Base-by-base conservation (phyloP, 129 eudicot species). In the Smallanthus sonchifolius region DNA sequence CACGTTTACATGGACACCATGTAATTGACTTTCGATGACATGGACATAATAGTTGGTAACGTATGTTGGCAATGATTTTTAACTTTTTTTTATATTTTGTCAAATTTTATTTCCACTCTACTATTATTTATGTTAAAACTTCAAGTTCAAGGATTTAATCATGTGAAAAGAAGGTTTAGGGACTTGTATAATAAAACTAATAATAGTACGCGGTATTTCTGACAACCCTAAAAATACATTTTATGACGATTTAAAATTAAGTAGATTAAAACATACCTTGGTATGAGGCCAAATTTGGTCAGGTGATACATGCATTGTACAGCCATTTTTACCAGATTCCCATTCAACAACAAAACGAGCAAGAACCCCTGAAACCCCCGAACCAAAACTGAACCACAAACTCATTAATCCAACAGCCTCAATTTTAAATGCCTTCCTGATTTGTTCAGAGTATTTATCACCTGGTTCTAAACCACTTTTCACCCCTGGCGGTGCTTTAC, bases 211-310 rank as follows among this genome's bases (percentile, higher is more conserved):
- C 24, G 2, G 37, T 3, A 28, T 57, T 20, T 30, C 38, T 57
- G 37, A 28, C 16, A 30, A 24, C 36, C 65, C 32, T 20, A 20
- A 55, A 55, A 55, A 19, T 55, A 2, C 11, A 52, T 15, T 52
- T 6, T n/a, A 16, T 17, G 5, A 20, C 17, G 24, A 2, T 56
- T 56, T 2, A 20, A 56, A 10, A 24, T 14, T 51, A n/a, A 49
- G 20, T 2, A 32, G n/a, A 69, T 51, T 15, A 51, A 57, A 48
- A 74, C 75, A 42, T 62, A 95, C 99, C 99, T 95, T 95, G 4
- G 97, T 95, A 79, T 95, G 99, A 32, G 99, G 99, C 99, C 99
- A 95, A 69, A 95, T 96, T 79, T 89, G 96, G 81, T 95, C 97
- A 39, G 99, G 99, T 30, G 99, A 88, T 56, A 95, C 99, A 79